Conservation (phyloP, 75 land plant species). For the Cryptomeria japonica region DNA sequence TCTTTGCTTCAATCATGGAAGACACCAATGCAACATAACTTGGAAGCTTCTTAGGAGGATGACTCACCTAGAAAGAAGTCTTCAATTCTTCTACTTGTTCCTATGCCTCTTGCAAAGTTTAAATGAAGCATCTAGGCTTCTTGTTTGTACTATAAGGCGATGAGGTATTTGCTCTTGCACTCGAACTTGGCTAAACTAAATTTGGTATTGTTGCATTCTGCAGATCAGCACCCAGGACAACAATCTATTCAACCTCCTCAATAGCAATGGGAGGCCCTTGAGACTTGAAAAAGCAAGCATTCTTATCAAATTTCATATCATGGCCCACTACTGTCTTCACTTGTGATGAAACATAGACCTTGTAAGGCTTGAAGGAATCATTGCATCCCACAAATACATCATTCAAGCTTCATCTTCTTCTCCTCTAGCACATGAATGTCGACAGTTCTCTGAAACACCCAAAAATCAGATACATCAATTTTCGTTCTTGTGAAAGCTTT, state of each 20-base stretch:
- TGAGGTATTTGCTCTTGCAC: neutral
- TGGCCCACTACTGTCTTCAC: neutral
- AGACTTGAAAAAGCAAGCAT: neutral
- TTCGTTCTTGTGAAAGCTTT: neutral
- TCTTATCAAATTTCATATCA: neutral
- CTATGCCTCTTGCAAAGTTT: neutral
- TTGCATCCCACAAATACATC: neutral
- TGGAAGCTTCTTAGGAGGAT: too few species aligned
- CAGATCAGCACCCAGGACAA: neutral
- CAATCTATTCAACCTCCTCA: neutral
- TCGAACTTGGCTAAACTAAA: neutral
- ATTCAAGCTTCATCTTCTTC: too few species aligned
- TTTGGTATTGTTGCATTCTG: neutral
- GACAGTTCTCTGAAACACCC: neutral
- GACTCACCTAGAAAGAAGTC: too few species aligned
- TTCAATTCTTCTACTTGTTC: too few species aligned
- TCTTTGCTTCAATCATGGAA: too few species aligned
- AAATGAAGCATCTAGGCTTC: neutral
- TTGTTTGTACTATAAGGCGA: neutral
- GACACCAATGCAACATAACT: too few species aligned
- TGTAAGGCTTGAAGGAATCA: neutral
- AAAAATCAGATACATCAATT: neutral
- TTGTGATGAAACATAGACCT: neutral
- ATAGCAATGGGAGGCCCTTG: neutral
- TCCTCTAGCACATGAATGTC: too few species aligned